These are phyloP conservation scores for Giardia duodenalis DNA, from an alignment of 208 protist genomes.

Conservation along the genomic window DNA sequence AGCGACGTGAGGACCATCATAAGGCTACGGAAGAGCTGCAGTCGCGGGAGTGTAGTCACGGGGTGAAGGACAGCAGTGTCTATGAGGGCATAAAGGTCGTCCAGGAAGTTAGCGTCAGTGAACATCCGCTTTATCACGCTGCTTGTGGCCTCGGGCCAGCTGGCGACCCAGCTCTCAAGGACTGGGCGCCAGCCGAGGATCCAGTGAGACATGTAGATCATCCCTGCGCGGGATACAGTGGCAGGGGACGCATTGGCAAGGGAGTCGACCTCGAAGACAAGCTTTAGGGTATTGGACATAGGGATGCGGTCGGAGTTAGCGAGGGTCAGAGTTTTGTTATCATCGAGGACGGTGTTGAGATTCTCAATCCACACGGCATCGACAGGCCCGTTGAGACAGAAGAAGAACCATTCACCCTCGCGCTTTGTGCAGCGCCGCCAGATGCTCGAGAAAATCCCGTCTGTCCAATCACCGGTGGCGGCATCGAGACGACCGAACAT, in stretches of 20 bases:
- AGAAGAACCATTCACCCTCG: slow-evolving; percentile 53
- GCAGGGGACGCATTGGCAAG: slow-evolving; percentile 93
- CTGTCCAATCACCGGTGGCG: slow-evolving; percentile 84
- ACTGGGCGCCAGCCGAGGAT: slow-evolving; percentile 66
- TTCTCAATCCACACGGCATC: slow-evolving; percentile 96
- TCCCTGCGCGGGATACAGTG: slow-evolving; percentile 90
- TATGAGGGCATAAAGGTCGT: slow-evolving; percentile 29
- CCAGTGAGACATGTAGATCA: slow-evolving; percentile 82
- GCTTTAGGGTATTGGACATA: slow-evolving; percentile 65
- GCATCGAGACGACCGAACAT: slow-evolving; percentile 84
- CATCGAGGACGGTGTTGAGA: slow-evolving; percentile 92
- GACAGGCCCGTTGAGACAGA: slow-evolving; percentile 86
- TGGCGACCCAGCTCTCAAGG: slow-evolving; percentile 47
- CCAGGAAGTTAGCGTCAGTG: not conserved
- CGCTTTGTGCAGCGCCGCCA: slow-evolving; percentile 56
- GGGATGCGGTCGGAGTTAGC: slow-evolving; percentile 86
- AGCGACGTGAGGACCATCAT: not conserved
- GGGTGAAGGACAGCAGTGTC: slow-evolving; percentile 33
- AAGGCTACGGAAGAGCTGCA: not conserved
- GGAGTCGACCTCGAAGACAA: slow-evolving; percentile 87
- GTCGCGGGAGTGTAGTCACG: not conserved
- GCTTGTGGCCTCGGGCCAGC: slow-evolving; percentile 23
- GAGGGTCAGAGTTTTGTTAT: slow-evolving; percentile 83
- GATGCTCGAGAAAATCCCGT: slow-evolving; percentile 83
- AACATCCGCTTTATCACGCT: not conserved